These are phyloP conservation scores for Backusella mclennaniae DNA, from an alignment of 192 early-diverging fungal species.

Conservation along the genomic window DNA sequence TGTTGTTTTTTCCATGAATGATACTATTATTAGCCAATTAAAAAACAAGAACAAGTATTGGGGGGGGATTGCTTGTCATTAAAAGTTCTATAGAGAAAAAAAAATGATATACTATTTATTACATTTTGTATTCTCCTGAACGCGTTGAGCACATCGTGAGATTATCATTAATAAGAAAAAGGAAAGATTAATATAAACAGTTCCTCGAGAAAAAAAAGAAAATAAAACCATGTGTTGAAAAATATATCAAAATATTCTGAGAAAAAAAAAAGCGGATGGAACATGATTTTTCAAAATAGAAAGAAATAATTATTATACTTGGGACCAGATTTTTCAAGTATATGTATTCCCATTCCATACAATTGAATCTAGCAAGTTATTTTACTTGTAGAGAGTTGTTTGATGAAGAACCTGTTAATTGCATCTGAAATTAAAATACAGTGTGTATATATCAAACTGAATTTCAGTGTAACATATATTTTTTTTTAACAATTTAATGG, in stretches of 20 bases:
- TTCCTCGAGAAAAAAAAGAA: neutral
- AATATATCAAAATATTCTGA: neutral
- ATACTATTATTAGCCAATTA: neutral
- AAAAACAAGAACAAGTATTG: neutral
- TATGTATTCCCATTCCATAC: no score
- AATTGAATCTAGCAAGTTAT: no score
- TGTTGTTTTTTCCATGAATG: neutral
- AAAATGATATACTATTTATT: neutral
- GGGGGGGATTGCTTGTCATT: neutral
- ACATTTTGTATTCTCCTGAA: neutral
- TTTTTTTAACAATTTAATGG: neutral
- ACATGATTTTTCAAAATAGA: no score
- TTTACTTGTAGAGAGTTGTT: no score
- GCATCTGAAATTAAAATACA: neutral
- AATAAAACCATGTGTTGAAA: neutral
- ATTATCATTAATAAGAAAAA: neutral
- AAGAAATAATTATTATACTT: no score
- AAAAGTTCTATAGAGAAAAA: neutral
- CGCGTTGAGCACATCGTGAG: neutral
- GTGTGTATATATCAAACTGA: neutral
- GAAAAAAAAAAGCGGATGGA: neutral
- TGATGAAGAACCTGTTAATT: neutral
- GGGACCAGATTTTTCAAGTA: no score
- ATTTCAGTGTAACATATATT: neutral
- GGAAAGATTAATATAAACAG: neutral